Percentiles rank a stretch among this genome's conserved stretches.
Conservation (phyloP, 176 grass and related monocot species). For the Carex myosuroides region DNA sequence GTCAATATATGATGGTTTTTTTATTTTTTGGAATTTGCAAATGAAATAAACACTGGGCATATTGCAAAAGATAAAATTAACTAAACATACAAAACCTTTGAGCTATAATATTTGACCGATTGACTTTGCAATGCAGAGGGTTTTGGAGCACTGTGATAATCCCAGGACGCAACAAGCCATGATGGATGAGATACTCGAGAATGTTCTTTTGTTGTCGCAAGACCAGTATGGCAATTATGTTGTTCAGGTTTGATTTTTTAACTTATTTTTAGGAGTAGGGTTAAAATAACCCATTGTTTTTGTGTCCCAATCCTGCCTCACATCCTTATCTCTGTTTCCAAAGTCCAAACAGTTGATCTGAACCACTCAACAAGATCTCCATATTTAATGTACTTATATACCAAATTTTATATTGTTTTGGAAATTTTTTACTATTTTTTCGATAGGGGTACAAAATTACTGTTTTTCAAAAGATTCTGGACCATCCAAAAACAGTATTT, state of each 20-base stretch:
- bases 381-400: too few relatives aligned
- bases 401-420: too few relatives aligned
- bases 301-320: too few relatives aligned
- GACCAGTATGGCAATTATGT: conserved; percentile 93
- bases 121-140: conserved; percentile 26
- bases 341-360: too few relatives aligned
- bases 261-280: neutral
- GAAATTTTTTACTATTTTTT: too few relatives aligned
- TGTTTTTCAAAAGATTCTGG: too few relatives aligned
- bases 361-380: too few relatives aligned
- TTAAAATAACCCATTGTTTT: too few relatives aligned
- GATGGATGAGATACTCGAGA: conserved; percentile 69
- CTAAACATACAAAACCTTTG: neutral
- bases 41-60: neutral
- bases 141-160: conserved; percentile 40
- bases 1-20: neutral
- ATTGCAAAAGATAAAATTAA: neutral
- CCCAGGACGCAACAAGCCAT: conserved; percentile 31
- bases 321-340: too few relatives aligned
- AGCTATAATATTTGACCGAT: neutral
- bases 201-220: conserved; percentile 55
- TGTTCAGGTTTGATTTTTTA: conserved; percentile 54
- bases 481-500: too few relatives aligned
- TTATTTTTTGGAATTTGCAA: neutral
- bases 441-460: too few relatives aligned